These are phyloP conservation scores for Steccherinum ochraceum DNA, from an alignment of 768 basidiomycete genomes.

Conservation along the genomic window DNA sequence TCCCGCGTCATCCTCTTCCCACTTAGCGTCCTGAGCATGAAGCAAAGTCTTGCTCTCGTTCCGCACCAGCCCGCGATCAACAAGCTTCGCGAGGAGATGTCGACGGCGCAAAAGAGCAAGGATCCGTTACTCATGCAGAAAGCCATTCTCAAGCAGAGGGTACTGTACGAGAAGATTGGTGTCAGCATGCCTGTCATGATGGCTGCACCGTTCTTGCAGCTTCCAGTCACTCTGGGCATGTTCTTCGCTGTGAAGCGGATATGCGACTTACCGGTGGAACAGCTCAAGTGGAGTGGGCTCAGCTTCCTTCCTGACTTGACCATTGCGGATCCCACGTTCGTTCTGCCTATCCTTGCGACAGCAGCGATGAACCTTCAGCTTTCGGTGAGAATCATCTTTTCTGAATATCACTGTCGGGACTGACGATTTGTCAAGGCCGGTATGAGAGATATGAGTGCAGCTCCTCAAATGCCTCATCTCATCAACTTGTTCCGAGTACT, in stretches of 20 bases:
- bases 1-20: slow-evolving; percentile 61
- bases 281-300: slow-evolving; percentile 73
- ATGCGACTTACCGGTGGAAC: slow-evolving; percentile 63
- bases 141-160: slow-evolving; percentile 37
- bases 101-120: slow-evolving; percentile 21
- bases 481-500: slow-evolving; percentile 61
- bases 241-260: slow-evolving; percentile 79
- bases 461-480: slow-evolving; percentile 51
- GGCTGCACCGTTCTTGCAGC: slow-evolving; percentile 57
- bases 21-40: slow-evolving; percentile 48
- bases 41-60: slow-evolving; percentile 52
- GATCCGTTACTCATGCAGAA: slow-evolving; percentile 38
- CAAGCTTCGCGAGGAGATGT: slow-evolving; percentile 44
- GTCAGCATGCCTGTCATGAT: slow-evolving; percentile 53
- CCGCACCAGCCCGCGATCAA: slow-evolving; percentile 56
- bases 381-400: slow-evolving; percentile 36
- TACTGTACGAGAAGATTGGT: slow-evolving; percentile 58
- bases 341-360: slow-evolving; percentile 58
- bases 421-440: slow-evolving; percentile 35
- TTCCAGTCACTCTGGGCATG: slow-evolving; percentile 71
- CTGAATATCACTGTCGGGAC: not conserved
- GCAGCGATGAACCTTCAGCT: slow-evolving; percentile 65
- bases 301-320: slow-evolving; percentile 75
- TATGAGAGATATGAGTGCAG: slow-evolving; percentile 46
- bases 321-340: slow-evolving; percentile 63